Conservation (phyloP, 192 early-diverging fungal genomes). For the Linnemannia hyalina region DNA sequence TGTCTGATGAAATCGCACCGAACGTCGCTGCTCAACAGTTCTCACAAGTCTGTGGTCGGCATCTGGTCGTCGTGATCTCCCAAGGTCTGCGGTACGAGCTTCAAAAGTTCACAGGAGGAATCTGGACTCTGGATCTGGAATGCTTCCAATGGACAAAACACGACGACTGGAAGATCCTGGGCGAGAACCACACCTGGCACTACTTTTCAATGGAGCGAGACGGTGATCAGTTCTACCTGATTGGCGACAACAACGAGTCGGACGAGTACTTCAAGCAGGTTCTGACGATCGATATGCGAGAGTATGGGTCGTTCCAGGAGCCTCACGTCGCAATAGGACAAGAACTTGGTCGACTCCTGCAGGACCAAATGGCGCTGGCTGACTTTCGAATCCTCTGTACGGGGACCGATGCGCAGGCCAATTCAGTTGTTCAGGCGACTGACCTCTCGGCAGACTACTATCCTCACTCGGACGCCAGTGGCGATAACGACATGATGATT, state of each 20-base stretch:
- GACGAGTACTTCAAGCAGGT: constrained; percentile 72
- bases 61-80: constrained; percentile 69
- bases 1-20: constrained; percentile 64
- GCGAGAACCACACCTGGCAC: constrained; percentile 66
- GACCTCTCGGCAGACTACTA: constrained; percentile 19
- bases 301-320: constrained; percentile 66
- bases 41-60: constrained; percentile 70
- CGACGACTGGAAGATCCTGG: constrained; percentile 58
- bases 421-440: constrained; percentile 7
- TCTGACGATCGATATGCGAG: constrained; percentile 68
- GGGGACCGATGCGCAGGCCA: constrained; percentile 31
- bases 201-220: constrained; percentile 71
- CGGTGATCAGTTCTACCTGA: constrained; percentile 62
- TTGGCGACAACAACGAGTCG: constrained; percentile 69
- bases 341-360: constrained; percentile 63
- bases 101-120: constrained; percentile 63
- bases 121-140: constrained; percentile 72
- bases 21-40: constrained; percentile 71
- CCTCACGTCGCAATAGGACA: constrained; percentile 63
- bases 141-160: constrained; percentile 68
- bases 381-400: constrained; percentile 52
- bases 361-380: constrained; percentile 56
- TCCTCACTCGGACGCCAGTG: constrained; percentile 28
- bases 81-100: constrained; percentile 53
- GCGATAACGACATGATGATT: constrained; percentile 49